These are phyloP conservation scores for Cornus florida DNA, from an alignment of 148 eudicot species.

Conservation along the genomic window DNA sequence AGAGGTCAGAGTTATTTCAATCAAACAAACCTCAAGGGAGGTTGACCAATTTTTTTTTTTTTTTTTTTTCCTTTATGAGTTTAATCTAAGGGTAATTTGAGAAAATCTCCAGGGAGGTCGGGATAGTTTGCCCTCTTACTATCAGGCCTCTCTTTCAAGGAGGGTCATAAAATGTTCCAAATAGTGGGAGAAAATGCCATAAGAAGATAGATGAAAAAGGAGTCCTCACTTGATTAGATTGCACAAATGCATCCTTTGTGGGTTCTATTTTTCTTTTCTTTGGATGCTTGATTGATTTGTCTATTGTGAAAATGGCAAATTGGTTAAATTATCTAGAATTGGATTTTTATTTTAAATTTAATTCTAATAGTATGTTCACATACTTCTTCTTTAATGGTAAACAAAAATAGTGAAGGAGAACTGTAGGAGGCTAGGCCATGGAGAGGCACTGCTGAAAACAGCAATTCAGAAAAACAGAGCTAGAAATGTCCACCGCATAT, in stretches of 20 bases:
- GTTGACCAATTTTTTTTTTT: too few species aligned
- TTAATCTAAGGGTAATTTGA: too few species aligned
- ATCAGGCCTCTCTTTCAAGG: too few species aligned
- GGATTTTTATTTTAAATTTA: background rate
- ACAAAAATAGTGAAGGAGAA: conserved; percentile 65
- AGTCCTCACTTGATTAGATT: background rate
- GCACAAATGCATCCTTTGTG: background rate
- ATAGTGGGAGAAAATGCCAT: background rate
- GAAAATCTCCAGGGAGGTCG: too few species aligned
- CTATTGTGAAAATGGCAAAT: background rate
- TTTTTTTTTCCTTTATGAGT: too few species aligned
- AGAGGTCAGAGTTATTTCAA: too few species aligned
- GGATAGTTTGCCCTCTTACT: too few species aligned
- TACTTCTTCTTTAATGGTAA: background rate
- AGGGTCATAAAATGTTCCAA: too few species aligned
- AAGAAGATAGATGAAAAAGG: background rate
- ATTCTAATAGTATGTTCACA: background rate
- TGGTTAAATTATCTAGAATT: background rate
- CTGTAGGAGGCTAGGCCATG: conserved; percentile 63
- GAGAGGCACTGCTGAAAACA: conserved; percentile 70
- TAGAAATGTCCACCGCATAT: conserved; percentile 58
- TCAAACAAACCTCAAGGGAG: too few species aligned
- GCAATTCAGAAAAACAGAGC: conserved; percentile 73
- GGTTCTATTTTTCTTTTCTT: background rate
- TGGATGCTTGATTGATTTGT: background rate